phyloP scores from a whole-genome alignment of 768 basidiomycete species.

The Naganishia kalamii region DNA sequence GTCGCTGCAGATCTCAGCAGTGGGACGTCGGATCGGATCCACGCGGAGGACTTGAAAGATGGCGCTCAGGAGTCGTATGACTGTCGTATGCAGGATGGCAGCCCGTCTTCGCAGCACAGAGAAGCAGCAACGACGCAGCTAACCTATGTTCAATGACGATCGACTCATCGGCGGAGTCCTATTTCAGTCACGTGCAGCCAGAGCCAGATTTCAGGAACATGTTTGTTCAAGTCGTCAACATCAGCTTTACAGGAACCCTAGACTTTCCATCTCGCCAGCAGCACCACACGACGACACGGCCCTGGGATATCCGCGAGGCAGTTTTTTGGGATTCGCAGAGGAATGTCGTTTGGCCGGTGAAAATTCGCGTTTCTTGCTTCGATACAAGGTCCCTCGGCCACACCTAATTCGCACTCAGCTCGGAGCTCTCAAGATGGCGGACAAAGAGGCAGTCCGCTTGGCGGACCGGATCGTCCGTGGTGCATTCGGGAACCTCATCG shows the following conservation, averaged over 20 bases:
- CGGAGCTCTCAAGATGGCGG: constrained; percentile 24
- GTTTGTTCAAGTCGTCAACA: neutral
- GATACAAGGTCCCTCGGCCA: neutral
- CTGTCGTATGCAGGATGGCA: too few relatives aligned
- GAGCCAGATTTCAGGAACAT: neutral
- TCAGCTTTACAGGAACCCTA: too few relatives aligned
- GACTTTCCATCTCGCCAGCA: neutral
- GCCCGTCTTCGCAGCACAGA: too few relatives aligned
- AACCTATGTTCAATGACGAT: too few relatives aligned
- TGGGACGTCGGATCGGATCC: too few relatives aligned
- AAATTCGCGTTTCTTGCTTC: neutral
- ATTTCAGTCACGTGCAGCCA: neutral
- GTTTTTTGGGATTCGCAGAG: neutral
- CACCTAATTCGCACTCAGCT: neutral
- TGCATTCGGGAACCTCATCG: constrained; percentile 42
- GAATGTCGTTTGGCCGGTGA: constrained; percentile 1
- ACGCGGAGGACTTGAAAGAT: neutral
- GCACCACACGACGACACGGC: neutral
- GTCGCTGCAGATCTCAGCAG: too few relatives aligned
- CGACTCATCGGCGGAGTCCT: neutral
- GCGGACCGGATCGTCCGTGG: constrained; percentile 42
- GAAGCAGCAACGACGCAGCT: too few relatives aligned
- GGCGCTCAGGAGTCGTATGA: too few relatives aligned
- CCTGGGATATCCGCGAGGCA: neutral
- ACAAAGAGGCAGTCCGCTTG: constrained; percentile 43